Evolutionary conservation across 2,329 filamentous ascomycete genomes (phyloP).

Genomic region (Dothiorella sarmentorum): DNA sequence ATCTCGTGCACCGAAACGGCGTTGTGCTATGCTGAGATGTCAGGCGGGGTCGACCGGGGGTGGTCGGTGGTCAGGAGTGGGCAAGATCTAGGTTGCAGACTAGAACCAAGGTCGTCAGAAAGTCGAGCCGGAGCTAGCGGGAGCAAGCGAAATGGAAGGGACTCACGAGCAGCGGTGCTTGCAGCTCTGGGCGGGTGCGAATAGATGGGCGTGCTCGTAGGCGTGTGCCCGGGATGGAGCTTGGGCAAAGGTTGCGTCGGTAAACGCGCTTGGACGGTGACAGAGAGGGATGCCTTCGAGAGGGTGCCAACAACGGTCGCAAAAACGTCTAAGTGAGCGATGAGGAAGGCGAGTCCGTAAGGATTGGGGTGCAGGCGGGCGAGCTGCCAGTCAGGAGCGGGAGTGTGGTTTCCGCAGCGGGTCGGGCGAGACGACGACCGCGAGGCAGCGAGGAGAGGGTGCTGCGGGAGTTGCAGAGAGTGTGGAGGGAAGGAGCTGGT

Average conservation of each 20-base stretch:
- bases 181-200: constrained; percentile 9
- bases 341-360: constrained; percentile 19
- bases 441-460: constrained; percentile 16
- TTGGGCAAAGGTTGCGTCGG: constrained; percentile 17
- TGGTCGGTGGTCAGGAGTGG: constrained; percentile 6
- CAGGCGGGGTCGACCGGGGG: constrained; percentile 14
- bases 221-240: constrained; percentile 15
- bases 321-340: constrained; percentile 29
- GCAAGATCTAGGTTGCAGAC: constrained; percentile 13
- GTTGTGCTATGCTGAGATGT: constrained; percentile 8
- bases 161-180: constrained; percentile 14
- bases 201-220: constrained; percentile 14
- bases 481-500: constrained; percentile 34
- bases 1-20: constrained; percentile 26
- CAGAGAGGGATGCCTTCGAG: constrained; percentile 17
- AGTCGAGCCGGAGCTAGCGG: constrained; percentile 15
- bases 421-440: constrained; percentile 21
- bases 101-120: constrained; percentile 7
- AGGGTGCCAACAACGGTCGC: constrained; percentile 17
- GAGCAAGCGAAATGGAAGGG: constrained; percentile 14
- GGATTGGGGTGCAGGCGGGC: constrained; percentile 33
- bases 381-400: constrained; percentile 33
- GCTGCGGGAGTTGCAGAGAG: constrained; percentile 18
- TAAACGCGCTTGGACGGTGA: constrained; percentile 15
- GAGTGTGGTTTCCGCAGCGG: constrained; percentile 29